These are phyloP conservation scores for Chaetoscypha palmicola DNA, from an alignment of 2,329 filamentous ascomycete genomes.

Conservation along the genomic window DNA sequence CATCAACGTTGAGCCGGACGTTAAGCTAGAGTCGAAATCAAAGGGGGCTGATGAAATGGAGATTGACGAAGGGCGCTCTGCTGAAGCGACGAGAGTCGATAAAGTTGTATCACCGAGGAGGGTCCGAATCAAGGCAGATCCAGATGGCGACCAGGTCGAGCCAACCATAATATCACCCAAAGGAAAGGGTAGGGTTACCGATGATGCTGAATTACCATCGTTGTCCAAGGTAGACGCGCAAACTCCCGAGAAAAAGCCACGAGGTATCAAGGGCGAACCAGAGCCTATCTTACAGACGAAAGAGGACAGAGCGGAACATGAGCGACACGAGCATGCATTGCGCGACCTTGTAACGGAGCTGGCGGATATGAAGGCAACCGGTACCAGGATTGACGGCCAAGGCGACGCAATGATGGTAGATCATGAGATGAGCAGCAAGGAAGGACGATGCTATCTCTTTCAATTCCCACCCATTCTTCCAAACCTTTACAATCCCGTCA, in stretches of 20 bases:
- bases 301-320: slow-evolving; percentile 44
- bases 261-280: slow-evolving; percentile 12
- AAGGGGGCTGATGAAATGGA: slow-evolving; percentile 12
- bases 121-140: slow-evolving; percentile 18
- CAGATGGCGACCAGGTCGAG: too few relatives aligned
- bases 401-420: slow-evolving; percentile 32
- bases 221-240: slow-evolving; percentile 5
- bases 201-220: too few relatives aligned
- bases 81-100: not conserved
- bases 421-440: slow-evolving; percentile 16
- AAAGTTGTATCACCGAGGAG: too few relatives aligned
- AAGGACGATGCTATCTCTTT: slow-evolving; percentile 54
- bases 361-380: slow-evolving; percentile 33
- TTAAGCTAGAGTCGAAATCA: slow-evolving; percentile 3
- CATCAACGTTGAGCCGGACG: slow-evolving; percentile 22
- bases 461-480: slow-evolving; percentile 58
- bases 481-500: slow-evolving; percentile 36
- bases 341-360: slow-evolving; percentile 41
- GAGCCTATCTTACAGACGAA: slow-evolving; percentile 43
- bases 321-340: slow-evolving; percentile 40
- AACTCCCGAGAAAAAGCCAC: slow-evolving; percentile 3
- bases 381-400: slow-evolving; percentile 29
- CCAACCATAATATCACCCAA: too few relatives aligned
- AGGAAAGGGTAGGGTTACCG: too few relatives aligned
- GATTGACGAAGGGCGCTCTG: slow-evolving; percentile 15